Percentiles rank a stretch among this genome's conserved stretches.
Evolutionary conservation across 306 rosid species (phyloP).

Genomic region (Morella rubra): DNA sequence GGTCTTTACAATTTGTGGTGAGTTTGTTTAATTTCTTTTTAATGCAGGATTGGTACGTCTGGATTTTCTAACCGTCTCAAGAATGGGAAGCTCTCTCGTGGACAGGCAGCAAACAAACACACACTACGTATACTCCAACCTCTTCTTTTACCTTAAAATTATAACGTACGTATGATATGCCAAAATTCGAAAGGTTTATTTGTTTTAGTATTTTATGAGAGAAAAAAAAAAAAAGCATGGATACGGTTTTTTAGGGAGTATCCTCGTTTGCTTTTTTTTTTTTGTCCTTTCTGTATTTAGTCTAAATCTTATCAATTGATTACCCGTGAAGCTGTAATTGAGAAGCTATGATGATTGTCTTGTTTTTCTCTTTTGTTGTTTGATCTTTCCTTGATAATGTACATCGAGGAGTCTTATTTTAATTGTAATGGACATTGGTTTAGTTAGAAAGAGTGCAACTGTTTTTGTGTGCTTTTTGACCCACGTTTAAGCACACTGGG

Average conservation of each 20-base stretch:
- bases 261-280: conserved; percentile 34
- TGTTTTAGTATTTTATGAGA: background rate
- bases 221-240: conserved; percentile 41
- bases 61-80: conserved; percentile 44
- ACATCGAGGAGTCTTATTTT: conserved; percentile 17
- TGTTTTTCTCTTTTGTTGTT: background rate
- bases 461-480: conserved; percentile 18
- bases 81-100: conserved; percentile 27
- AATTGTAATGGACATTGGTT: conserved; percentile 31
- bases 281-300: background rate
- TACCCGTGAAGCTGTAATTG: conserved; percentile 33
- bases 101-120: conserved; percentile 33
- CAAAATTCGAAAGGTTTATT: background rate
- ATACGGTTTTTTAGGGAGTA: conserved; percentile 69
- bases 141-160: conserved; percentile 5
- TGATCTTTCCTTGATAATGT: conserved; percentile 27
- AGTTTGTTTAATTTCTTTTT: background rate
- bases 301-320: conserved; percentile 21
- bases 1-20: background rate
- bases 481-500: background rate
- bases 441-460: conserved; percentile 22
- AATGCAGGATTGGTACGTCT: conserved; percentile 29
- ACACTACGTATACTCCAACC: conserved; percentile 41
- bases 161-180: background rate
- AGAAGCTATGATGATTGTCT: conserved; percentile 25